A percentile compares a stretch with the other conserved stretches of the same genome.
Evolutionary conservation across 495 filamentous ascomycete genomes (phyloP).

Genomic region (Aspergillus heteromorphus): DNA sequence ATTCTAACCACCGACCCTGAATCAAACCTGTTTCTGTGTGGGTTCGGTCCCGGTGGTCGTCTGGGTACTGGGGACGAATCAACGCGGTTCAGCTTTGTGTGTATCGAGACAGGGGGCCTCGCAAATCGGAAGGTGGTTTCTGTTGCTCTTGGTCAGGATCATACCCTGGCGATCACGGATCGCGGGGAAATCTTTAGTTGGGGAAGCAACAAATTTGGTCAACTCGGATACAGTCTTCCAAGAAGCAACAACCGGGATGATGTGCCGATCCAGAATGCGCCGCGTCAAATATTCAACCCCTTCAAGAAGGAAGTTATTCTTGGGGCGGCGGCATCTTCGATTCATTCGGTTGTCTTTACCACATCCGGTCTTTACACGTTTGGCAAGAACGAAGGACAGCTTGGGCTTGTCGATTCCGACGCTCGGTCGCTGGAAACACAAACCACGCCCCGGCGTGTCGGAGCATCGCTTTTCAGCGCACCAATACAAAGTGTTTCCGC

Average conservation of each 20-base stretch:
- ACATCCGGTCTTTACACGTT: conserved; percentile 80
- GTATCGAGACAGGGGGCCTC: conserved; percentile 68
- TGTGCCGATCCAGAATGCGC: conserved; percentile 71
- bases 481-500: conserved; percentile 76
- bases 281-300: conserved; percentile 84
- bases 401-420: conserved; percentile 91
- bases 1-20: conserved; percentile 85
- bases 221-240: conserved; percentile 74
- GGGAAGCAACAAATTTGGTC: conserved; percentile 83
- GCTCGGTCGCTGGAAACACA: conserved; percentile 83
- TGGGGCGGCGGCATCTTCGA: conserved; percentile 82
- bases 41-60: conserved; percentile 84
- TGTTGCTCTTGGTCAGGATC: conserved; percentile 83
- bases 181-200: conserved; percentile 84
- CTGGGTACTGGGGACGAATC: conserved; percentile 86
- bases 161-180: conserved; percentile 76
- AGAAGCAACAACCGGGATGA: conserved; percentile 53
- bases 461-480: conserved; percentile 75
- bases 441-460: conserved; percentile 75
- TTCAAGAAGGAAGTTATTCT: conserved; percentile 79
- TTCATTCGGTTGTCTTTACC: conserved; percentile 88
- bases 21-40: conserved; percentile 88
- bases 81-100: conserved; percentile 77
- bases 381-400: conserved; percentile 92
- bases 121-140: conserved; percentile 63